Evolutionary conservation across 73 alveolate genomes (phyloP), one percentile per base, ranked within the genome.

Genomic region (Paramecium tetraurelia): DNA sequence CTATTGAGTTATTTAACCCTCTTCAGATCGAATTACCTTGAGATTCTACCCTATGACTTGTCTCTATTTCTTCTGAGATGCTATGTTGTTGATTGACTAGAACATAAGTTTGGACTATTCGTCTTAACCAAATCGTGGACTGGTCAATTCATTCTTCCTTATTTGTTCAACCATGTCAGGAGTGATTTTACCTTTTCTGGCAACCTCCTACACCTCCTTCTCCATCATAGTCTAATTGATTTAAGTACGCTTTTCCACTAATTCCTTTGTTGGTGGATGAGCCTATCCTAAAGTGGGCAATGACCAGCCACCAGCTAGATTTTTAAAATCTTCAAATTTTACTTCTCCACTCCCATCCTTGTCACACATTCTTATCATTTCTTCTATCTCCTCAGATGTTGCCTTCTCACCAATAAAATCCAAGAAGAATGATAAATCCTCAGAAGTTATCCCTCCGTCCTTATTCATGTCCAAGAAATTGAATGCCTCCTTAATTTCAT

Each of bases 351-450:
- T 58, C 18, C 93, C 86, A 33, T 85, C 86, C 29, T 48, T 27
- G n/a, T 85, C 93, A 85, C 93, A 57, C 85, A 85, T 48, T 58
- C 77, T 85, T n/a, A 85, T 85, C 93, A 85, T 85, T 35, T 85
- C 93, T 24, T 85, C 93, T 24, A 85, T 58, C 24, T 85, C 86
- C 3, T 85, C 93, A 12, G 83, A 71, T 16, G 72, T 85, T 24
- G 93, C 85, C 16, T 58, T 85, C 58, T 86, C 93, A n/a, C 93
- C 93, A 16, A 85, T 85, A 2, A 71, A 85, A 33, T 85, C 86
- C 10, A 85, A 20, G 46, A 58, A 58, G 22, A 85, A 58, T 53
- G 63, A 58, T 21, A 58, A 29, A 8, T 85, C 29, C 4, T 85
- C 86, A 5, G 93, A 48, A 6, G 85, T 58, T 7, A 85, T 85